Evolutionary conservation across 345 rosid species (phyloP).

Genomic region (Capsella bursapastoris): DNA sequence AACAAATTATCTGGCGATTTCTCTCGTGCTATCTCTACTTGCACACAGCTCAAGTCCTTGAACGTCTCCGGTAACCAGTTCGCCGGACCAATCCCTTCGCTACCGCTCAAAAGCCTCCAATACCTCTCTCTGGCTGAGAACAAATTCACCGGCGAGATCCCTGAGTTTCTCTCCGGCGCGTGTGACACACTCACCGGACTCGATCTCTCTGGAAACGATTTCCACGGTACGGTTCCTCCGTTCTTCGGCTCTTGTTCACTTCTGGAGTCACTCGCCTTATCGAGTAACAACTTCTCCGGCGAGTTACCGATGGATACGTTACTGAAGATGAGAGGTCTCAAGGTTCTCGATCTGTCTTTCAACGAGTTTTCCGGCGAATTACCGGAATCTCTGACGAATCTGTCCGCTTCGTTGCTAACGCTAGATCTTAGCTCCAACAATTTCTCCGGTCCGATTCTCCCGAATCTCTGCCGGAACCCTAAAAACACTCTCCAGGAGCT

Average conservation of each 20-base stretch:
- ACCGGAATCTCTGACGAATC: constrained; percentile 64
- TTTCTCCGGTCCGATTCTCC: constrained; percentile 64
- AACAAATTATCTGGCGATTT: constrained; percentile 74
- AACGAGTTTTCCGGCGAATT: constrained; percentile 66
- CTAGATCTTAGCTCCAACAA: constrained; percentile 87
- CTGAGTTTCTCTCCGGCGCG: constrained; percentile 60
- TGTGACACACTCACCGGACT: constrained; percentile 71
- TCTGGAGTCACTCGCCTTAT: constrained; percentile 62
- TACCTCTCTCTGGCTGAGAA: constrained; percentile 60
- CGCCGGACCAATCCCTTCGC: constrained; percentile 63
- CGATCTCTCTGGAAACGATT: constrained; percentile 78
- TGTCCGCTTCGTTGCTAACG: constrained; percentile 56
- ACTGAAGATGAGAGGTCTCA: constrained; percentile 63
- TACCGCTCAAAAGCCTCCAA: constrained; percentile 60
- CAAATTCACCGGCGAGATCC: constrained; percentile 70
- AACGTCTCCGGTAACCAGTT: constrained; percentile 72
- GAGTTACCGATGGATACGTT: constrained; percentile 67
- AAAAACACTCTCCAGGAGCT: constrained; percentile 59
- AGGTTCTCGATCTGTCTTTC: constrained; percentile 59
- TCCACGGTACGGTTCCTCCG: constrained; percentile 71
- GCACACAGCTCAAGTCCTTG: constrained; percentile 62
- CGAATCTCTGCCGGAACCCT: constrained; percentile 60
- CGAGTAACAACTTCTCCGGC: constrained; percentile 72
- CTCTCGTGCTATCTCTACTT: constrained; percentile 55
- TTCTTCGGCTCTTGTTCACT: constrained; percentile 63